Percentiles rank a stretch among this genome's conserved stretches.
Evolutionary conservation across 345 rosid species (phyloP).

Genomic region (Sisymbrium altissimum): DNA sequence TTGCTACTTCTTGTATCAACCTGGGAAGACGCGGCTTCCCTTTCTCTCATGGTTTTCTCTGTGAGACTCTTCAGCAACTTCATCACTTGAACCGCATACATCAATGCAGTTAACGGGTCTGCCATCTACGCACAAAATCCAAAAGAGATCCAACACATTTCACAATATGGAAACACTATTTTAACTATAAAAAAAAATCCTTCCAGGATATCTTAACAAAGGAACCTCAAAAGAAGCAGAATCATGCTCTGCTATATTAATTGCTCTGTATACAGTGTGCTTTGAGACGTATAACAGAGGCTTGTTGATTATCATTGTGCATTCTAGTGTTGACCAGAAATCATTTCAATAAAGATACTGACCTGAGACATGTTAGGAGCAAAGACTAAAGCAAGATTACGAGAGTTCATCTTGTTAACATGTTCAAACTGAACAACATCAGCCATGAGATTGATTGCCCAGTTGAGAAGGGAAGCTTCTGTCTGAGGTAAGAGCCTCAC

Average conservation of each 20-base stretch:
- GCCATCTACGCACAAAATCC: conserved; percentile 61
- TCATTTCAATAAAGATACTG: conserved; percentile 19
- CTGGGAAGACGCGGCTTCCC: conserved; percentile 23
- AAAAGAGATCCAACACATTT: conserved; percentile 12
- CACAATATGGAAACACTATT: background rate
- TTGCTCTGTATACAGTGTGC: no score
- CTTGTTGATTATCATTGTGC: background rate
- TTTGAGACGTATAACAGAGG: no score
- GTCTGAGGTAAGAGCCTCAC: conserved; percentile 80
- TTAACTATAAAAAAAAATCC: background rate
- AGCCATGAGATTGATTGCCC: conserved; percentile 94
- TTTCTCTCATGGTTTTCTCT: conserved; percentile 55
- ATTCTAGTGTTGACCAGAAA: background rate
- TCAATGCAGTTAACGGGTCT: conserved; percentile 91
- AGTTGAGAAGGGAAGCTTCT: conserved; percentile 81
- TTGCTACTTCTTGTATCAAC: conserved; percentile 5
- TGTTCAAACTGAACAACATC: conserved; percentile 82
- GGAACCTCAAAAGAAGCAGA: background rate
- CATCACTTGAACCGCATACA: conserved; percentile 99
- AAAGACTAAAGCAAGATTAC: conserved; percentile 89
- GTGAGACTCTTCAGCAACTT: conserved; percentile 81
- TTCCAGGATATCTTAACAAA: background rate
- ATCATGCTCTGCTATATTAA: background rate
- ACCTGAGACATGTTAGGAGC: conserved; percentile 99
- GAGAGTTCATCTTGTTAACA: conserved; percentile 95